Base-by-base conservation (phyloP, 2,329 filamentous ascomycete genomes). In the Fusarium fujikuroi region DNA sequence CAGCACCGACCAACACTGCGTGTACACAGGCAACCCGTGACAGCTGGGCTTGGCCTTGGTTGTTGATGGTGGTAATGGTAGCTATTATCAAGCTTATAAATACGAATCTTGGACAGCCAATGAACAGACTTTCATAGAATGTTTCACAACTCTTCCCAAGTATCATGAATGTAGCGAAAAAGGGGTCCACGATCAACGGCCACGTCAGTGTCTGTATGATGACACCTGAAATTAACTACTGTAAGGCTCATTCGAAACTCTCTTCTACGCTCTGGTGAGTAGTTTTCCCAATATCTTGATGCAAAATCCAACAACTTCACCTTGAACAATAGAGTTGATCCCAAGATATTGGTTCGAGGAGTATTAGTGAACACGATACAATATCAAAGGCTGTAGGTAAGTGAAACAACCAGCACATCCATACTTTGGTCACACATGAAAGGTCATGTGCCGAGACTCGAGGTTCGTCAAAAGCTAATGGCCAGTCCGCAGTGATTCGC, bases 381-480 rank as follows among this genome's bases (percentile, higher is more conserved):
- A 49, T 21, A 18, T n/a, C 3, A 9, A 32, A 7, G n/a, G 21
- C 14, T 5, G 2, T 3, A 7, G 4, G 14, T n/a, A 25, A 30
- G 3, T 47, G 19, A 30, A n/a, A 30, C 19, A 3, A 32, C 10
- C 7, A n/a, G 3, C 10, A 7, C 8, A n/a, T 18, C 15, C 3
- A 8, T n/a, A 14, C 0, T 5, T 5, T 32, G 5, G 12, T 3
- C 2, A 32, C 3, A 0, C 4, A 44, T 7, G 14, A 7, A 3
- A n/a, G 3, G 30, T 9, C 19, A 49, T 32, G 15, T 16, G 14
- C 30, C 5, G 9, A 30, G 19, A 8, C 6, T 15, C 1, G 7
- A 32, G 28, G 28, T 4, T n/a, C 0, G 28, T 12, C 28, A n/a
- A n/a, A n/a, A 3, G 10, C 30, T 0, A 3, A 0, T 9, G 6